Evolutionary conservation across 148 eudicot genomes (phyloP), one percentile per base, ranked within the genome.

Genomic region (Nepenthes mirabilis): DNA sequence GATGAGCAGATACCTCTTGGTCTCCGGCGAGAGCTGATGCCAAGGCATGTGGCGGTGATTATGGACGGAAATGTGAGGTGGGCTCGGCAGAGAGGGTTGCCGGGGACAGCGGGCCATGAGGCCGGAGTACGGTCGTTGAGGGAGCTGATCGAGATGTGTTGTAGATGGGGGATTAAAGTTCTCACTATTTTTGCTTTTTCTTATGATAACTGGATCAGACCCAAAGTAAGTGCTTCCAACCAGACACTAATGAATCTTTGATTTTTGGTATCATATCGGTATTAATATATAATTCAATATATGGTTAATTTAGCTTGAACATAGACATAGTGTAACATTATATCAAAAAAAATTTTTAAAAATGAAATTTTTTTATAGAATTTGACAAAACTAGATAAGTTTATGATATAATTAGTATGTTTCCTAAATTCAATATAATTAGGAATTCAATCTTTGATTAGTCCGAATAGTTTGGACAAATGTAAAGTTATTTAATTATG

Each of bases 31-130:
- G 90, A 87, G 52, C 48, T 72, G 67, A 73, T 84, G 87, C 95
- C 95, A 47, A 60, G 57, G 0, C 95, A 87, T 59, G 80, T 87
- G 61, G 90, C 95, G 43, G 77, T 87, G 55, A 79, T 87, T 11
- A 87, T 87, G 90, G 95, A 87, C 48, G 95, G 90, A 14, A 87
- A 87, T 67, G 72, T 83, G 66, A 76, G 95, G 79, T 87, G 95
- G 95, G 84, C 90, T 52, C 60, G 73, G 59, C 66, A 53, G 61
- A 74, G 72, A 33, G 88, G 88, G 5, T 48, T 82, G 61, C 74
- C 82, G 6, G 54, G 63, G 2, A 67, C 73, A 56, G 67, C 73
- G 52, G 95, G 95, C 6, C 83, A 87, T 60, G 76, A 76, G 49
- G 83, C 80, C 37, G 87, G 87, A n/a, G 63, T 78, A 2, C 61